These are phyloP conservation scores for Echinochloa phyllopogon DNA, from an alignment of 176 grass and related monocot genomes.

Conservation along the genomic window DNA sequence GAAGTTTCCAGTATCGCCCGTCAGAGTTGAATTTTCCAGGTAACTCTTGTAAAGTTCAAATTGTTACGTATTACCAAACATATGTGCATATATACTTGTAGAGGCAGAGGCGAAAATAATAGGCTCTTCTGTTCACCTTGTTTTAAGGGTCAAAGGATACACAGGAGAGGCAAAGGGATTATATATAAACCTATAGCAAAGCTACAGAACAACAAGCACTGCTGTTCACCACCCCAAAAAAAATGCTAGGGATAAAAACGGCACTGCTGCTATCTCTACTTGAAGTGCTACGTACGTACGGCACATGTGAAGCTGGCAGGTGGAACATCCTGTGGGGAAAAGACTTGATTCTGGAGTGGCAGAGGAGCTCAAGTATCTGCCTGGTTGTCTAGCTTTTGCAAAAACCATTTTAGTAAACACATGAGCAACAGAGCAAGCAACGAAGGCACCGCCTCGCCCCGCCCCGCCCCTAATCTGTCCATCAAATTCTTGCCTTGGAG, in stretches of 20 bases:
- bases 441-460: background rate
- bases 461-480: background rate
- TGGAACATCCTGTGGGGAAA: background rate
- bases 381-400: background rate
- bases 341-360: conserved; percentile 44
- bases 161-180: background rate
- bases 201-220: background rate
- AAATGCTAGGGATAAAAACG: background rate
- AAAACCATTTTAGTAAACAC: conserved; percentile 19
- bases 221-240: too few species aligned
- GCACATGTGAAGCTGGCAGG: background rate
- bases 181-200: background rate
- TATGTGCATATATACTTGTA: background rate
- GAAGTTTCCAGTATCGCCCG: background rate
- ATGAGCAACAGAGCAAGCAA: background rate
- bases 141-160: background rate
- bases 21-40: background rate
- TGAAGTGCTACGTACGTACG: background rate
- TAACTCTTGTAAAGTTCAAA: background rate
- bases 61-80: background rate
- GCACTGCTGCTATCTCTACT: background rate
- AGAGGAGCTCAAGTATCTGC: conserved; percentile 37
- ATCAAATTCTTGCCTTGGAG: conserved; percentile 46
- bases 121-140: background rate
- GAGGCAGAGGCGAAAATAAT: background rate